Conservation (phyloP, 2,329 filamentous ascomycete genomes). For the Aspergillus sp. region DNA sequence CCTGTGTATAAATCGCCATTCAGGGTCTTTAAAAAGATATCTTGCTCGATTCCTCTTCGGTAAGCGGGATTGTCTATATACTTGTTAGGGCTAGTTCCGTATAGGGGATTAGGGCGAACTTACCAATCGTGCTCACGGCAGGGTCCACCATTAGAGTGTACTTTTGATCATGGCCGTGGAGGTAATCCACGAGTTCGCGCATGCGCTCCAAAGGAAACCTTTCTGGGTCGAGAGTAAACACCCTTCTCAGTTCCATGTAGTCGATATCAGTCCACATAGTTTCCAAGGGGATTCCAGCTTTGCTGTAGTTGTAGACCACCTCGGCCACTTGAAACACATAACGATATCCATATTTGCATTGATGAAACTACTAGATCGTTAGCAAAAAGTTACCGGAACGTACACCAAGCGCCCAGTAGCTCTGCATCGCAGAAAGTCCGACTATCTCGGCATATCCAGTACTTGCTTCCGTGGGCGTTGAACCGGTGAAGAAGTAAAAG, state of each 20-base stretch:
- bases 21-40: slow-evolving; percentile 55
- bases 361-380: slow-evolving; percentile 49
- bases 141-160: slow-evolving; percentile 79
- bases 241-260: slow-evolving; percentile 44
- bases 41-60: slow-evolving; percentile 63
- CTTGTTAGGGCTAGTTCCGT: neutral
- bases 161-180: slow-evolving; percentile 70
- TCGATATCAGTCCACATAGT: slow-evolving; percentile 54
- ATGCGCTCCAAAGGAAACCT: slow-evolving; percentile 53
- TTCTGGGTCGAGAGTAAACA: slow-evolving; percentile 46
- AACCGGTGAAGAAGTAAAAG: slow-evolving; percentile 68
- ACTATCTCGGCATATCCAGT: slow-evolving; percentile 63
- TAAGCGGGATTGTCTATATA: slow-evolving; percentile 58
- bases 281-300: slow-evolving; percentile 48
- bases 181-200: slow-evolving; percentile 66
- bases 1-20: slow-evolving; percentile 62
- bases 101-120: slow-evolving; percentile 5
- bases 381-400: slow-evolving; percentile 14
- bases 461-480: slow-evolving; percentile 61
- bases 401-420: slow-evolving; percentile 67
- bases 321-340: slow-evolving; percentile 52
- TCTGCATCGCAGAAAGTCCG: slow-evolving; percentile 64
- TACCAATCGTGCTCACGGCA: slow-evolving; percentile 46
- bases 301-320: slow-evolving; percentile 49
- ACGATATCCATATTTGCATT: slow-evolving; percentile 68